Evolutionary conservation across 176 grass and related monocot species (phyloP), one percentile per base, ranked within the genome.

Genomic region (Musa schizocarpa): DNA sequence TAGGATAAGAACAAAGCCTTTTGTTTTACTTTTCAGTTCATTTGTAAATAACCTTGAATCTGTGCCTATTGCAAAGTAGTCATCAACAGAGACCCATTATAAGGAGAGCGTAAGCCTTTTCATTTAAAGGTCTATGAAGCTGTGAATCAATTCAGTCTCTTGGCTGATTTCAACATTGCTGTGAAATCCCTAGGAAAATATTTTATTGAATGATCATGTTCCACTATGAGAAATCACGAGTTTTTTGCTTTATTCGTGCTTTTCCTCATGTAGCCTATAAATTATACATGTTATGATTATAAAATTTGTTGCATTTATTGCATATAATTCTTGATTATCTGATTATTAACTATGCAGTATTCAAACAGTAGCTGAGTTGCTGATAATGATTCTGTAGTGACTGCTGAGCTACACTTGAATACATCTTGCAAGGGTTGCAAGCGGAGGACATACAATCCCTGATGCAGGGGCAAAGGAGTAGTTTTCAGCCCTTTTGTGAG

Each of bases 391-490:
- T 43, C 34, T 43, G 29, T 29, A 43, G 34, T 43, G 34, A 43
- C 34, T 6, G 34, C 4, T n/a, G 14, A 19, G n/a, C 57, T 7
- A 19, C 17, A 17, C 5, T 61, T 21, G 0, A 20, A 19, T 61
- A 20, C 57, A 61, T 61, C n/a, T 68, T 48, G 19, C 22, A 43
- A 43, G 13, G 23, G 13, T 34, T 68, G 24, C 65, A 68, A 14
- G 11, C 7, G 8, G 11, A 48, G 24, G 48, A 8, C 13, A 14
- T 16, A 26, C 27, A 68, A 68, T 26, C 27, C 12, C 27, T 21
- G 51, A 92, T 89, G 84, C 90, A 89, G 82, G 82, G 82, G 58
- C 87, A 89, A 81, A 83, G 71, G 65, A 89, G 79, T 76, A 87
- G 82, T 43, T 68, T 87, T 20, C 79, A 89, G 52, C 83, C 86